Percentiles rank a stretch among this genome's conserved stretches.
Evolutionary conservation across 1,284 basidiomycete genomes (phyloP).

Genomic region (Sparassis latifolia): DNA sequence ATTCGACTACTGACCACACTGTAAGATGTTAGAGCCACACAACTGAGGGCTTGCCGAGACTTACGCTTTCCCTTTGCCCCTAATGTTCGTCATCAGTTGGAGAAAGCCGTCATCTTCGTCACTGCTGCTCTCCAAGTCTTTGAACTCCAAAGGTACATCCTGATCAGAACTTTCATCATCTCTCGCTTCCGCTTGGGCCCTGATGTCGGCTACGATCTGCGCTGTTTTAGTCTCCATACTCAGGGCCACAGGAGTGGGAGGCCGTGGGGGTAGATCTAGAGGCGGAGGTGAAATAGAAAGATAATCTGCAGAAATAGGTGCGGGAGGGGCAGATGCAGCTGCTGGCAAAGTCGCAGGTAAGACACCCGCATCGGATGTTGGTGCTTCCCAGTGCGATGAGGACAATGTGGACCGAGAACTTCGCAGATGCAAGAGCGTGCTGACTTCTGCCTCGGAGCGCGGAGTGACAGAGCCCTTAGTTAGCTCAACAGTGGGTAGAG

Average conservation of each 20-base stretch:
- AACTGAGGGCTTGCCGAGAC: background rate
- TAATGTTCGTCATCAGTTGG: slow-evolving; percentile 2
- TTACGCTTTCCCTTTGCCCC: slow-evolving; percentile 12
- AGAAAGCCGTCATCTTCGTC: slow-evolving; percentile 26
- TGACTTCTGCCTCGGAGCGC: slow-evolving; percentile 16
- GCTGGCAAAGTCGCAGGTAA: background rate
- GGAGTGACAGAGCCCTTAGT: slow-evolving; percentile 4
- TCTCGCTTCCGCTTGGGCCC: slow-evolving; percentile 34
- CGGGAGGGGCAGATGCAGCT: background rate
- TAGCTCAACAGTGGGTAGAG: background rate
- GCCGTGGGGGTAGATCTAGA: slow-evolving; percentile 19
- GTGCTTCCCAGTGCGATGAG: background rate
- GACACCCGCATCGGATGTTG: too few relatives aligned
- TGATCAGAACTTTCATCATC: slow-evolving; percentile 37
- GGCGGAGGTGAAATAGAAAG: slow-evolving; percentile 34
- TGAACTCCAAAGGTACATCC: slow-evolving; percentile 27
- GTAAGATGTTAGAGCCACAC: too few relatives aligned
- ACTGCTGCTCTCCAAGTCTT: slow-evolving; percentile 44
- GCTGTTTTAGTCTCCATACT: slow-evolving; percentile 44
- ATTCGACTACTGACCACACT: too few relatives aligned
- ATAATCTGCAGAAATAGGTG: slow-evolving; percentile 10
- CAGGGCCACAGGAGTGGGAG: slow-evolving; percentile 36
- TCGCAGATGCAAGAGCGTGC: slow-evolving; percentile 8
- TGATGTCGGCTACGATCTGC: slow-evolving; percentile 56
- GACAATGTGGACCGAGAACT: background rate